A percentile compares a stretch with the other conserved stretches of the same genome.
These are phyloP conservation scores for Tremella yokohamensis DNA, from an alignment of 768 basidiomycete genomes.

Conservation along the genomic window DNA sequence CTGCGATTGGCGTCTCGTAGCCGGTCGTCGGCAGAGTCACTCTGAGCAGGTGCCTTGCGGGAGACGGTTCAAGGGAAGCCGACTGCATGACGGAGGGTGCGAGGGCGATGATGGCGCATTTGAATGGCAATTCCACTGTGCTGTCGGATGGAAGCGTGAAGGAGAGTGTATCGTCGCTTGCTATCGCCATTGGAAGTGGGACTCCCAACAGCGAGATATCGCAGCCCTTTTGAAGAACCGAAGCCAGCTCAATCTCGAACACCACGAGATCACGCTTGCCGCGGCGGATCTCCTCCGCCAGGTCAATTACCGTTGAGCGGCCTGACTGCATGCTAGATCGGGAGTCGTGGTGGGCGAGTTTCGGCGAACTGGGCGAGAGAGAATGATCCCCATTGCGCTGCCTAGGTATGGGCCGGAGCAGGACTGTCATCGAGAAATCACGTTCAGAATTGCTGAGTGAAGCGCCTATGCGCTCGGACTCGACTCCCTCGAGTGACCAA, in stretches of 20 bases:
- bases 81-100: slow-evolving; percentile 69
- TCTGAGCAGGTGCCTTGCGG: slow-evolving; percentile 69
- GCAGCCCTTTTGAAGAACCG: slow-evolving; percentile 50
- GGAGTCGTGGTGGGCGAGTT: slow-evolving; percentile 45
- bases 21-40: slow-evolving; percentile 77
- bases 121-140: slow-evolving; percentile 40
- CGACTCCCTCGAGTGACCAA: slow-evolving; percentile 40
- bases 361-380: slow-evolving; percentile 17
- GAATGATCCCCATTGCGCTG: slow-evolving; percentile 21
- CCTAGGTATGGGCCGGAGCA: slow-evolving; percentile 24
- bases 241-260: slow-evolving; percentile 56
- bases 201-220: slow-evolving; percentile 51
- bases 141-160: slow-evolving; percentile 24
- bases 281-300: slow-evolving; percentile 48
- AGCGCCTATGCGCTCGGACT: slow-evolving; percentile 28
- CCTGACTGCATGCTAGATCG: slow-evolving; percentile 50
- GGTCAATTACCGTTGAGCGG: slow-evolving; percentile 52
- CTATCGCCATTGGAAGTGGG: slow-evolving; percentile 49
- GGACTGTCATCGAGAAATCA: slow-evolving; percentile 36
- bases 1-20: slow-evolving; percentile 68
- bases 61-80: slow-evolving; percentile 60
- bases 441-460: slow-evolving; percentile 30
- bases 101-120: slow-evolving; percentile 65
- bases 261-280: slow-evolving; percentile 66
- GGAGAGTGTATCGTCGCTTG: slow-evolving; percentile 15